Evolutionary conservation across 1,284 basidiomycete genomes (phyloP).

Genomic region (Malassezia obtusa): DNA sequence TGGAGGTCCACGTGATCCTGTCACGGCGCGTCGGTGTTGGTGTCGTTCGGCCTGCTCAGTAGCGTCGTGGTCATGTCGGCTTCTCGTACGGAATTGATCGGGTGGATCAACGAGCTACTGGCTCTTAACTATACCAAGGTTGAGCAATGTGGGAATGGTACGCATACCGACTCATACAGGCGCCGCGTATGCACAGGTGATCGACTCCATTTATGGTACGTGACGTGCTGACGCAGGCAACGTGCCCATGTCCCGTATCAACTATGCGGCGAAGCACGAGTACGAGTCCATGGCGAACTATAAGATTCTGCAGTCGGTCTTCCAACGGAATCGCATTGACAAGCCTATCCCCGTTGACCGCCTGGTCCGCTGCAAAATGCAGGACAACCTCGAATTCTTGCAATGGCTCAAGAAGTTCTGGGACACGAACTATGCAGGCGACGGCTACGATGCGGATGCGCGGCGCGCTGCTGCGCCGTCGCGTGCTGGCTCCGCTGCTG

Average conservation of each 20-base stretch:
- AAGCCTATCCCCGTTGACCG: slow-evolving; percentile 93
- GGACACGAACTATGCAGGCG: slow-evolving; percentile 81
- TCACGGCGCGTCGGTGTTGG: not conserved
- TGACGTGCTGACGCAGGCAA: slow-evolving; percentile 23
- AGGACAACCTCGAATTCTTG: slow-evolving; percentile 96
- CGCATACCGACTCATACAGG: slow-evolving; percentile 15
- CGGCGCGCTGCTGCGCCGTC: slow-evolving; percentile 54
- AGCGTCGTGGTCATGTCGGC: slow-evolving; percentile 28
- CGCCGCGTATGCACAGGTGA: slow-evolving; percentile 53
- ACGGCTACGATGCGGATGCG: slow-evolving; percentile 72
- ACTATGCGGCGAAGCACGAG: slow-evolving; percentile 57
- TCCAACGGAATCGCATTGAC: slow-evolving; percentile 64
- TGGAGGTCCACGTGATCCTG: slow-evolving; percentile 1
- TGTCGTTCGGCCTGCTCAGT: not conserved
- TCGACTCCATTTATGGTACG: slow-evolving; percentile 82
- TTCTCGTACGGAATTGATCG: slow-evolving; percentile 69
- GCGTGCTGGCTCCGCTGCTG: slow-evolving; percentile 13
- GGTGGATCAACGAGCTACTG: slow-evolving; percentile 89
- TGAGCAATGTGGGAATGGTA: slow-evolving; percentile 62
- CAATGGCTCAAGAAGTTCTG: slow-evolving; percentile 97
- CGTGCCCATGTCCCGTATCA: slow-evolving; percentile 39
- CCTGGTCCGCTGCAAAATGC: slow-evolving; percentile 98
- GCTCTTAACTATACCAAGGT: slow-evolving; percentile 78
- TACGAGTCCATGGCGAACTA: slow-evolving; percentile 92
- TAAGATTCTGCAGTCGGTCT: slow-evolving; percentile 69